These are phyloP conservation scores for Nadsonia starkeyi-henricii DNA, from an alignment of 1,139 yeast genomes.

Conservation along the genomic window DNA sequence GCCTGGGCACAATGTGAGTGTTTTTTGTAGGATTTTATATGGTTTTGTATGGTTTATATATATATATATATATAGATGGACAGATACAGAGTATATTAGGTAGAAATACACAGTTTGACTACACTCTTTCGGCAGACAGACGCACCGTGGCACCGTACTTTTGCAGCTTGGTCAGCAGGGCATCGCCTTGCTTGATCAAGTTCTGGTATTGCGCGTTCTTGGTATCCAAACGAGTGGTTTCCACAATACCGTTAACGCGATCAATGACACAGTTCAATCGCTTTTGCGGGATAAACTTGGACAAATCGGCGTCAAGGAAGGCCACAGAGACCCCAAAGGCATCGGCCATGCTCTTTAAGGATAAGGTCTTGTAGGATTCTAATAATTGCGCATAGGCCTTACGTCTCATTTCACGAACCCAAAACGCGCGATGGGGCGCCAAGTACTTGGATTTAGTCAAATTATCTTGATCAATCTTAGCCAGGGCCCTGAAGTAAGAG, in stretches of 20 bases:
- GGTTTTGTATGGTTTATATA: background rate
- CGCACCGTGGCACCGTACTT: constrained; percentile 96
- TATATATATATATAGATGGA: background rate
- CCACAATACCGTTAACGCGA: constrained; percentile 87
- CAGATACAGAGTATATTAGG: background rate
- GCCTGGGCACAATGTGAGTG: too few relatives aligned
- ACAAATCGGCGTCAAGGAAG: constrained; percentile 65
- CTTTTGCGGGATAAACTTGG: constrained; percentile 85
- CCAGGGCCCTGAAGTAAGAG: constrained; percentile 61
- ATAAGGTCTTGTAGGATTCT: constrained; percentile 85
- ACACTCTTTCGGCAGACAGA: constrained; percentile 69
- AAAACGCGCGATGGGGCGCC: constrained; percentile 65
- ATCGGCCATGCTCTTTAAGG: constrained; percentile 84
- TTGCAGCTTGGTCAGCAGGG: constrained; percentile 81
- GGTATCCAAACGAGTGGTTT: constrained; percentile 91
- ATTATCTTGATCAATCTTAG: constrained; percentile 65
- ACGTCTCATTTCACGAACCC: constrained; percentile 85
- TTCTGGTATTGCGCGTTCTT: constrained; percentile 87
- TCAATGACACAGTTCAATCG: constrained; percentile 92
- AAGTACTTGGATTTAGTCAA: constrained; percentile 64
- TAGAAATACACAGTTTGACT: constrained; percentile 6
- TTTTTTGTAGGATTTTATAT: too few relatives aligned
- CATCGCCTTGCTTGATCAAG: constrained; percentile 86
- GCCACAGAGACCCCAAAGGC: constrained; percentile 81
- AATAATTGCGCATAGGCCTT: constrained; percentile 89